These are phyloP conservation scores for Straminergon stramineum DNA, from an alignment of 225 moss, liverwort and hornwort species.

Conservation along the genomic window DNA sequence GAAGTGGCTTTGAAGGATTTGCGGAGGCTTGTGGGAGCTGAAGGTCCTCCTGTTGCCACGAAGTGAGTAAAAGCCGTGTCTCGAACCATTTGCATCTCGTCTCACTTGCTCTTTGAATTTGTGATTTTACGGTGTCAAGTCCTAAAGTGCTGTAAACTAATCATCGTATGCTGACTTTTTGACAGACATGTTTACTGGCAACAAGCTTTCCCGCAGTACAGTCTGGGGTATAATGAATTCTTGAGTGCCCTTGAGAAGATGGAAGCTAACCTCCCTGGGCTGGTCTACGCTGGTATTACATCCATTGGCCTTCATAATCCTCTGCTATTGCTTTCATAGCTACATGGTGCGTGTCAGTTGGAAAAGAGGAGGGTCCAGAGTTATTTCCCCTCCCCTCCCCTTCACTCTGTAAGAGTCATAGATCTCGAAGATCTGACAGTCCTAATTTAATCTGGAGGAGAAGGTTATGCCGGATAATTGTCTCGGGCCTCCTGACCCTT, in stretches of 20 bases:
- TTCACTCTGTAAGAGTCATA: background rate
- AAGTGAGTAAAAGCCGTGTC: constrained; percentile 34
- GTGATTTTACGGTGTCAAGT: background rate
- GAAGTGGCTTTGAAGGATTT: constrained; percentile 65
- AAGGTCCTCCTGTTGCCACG: constrained; percentile 57
- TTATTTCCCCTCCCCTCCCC: background rate
- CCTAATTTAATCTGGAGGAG: background rate
- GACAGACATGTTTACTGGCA: constrained; percentile 75
- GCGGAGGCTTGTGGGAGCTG: constrained; percentile 55
- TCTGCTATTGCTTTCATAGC: background rate
- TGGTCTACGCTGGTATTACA: constrained; percentile 64
- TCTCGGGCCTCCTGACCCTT: background rate
- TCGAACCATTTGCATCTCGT: background rate
- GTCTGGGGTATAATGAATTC: constrained; percentile 39
- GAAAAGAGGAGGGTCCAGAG: background rate
- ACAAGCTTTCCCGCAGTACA: constrained; percentile 81
- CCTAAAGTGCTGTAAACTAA: background rate
- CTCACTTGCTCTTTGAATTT: background rate
- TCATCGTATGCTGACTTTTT: background rate
- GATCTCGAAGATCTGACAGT: background rate
- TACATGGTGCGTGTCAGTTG: background rate
- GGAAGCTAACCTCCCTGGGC: constrained; percentile 57
- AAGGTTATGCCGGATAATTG: background rate
- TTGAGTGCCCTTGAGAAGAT: constrained; percentile 51
- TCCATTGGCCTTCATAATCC: background rate